A percentile compares a stretch with the other conserved stretches of the same genome.
Evolutionary conservation across 768 basidiomycete species (phyloP).

Genomic region (Hericium coralloides): DNA sequence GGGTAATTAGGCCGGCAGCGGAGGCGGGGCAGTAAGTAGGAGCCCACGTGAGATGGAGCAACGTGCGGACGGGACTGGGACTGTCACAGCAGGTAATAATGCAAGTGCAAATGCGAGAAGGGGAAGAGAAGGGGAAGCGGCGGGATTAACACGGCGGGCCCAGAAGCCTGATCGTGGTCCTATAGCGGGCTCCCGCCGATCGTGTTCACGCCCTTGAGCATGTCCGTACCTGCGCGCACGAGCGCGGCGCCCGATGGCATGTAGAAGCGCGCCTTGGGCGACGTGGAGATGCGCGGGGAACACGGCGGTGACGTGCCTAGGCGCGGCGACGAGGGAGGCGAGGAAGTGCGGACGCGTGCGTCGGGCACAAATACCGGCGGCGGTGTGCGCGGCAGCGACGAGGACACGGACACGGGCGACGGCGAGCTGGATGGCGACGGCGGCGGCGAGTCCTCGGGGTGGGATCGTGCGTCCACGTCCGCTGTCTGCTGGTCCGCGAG

Average conservation of each 20-base stretch:
- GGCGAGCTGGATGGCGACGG: slow-evolving; percentile 8
- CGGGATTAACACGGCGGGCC: not conserved
- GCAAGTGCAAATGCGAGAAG: not conserved
- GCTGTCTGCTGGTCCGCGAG: not conserved
- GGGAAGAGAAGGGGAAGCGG: not conserved
- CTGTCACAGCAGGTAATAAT: not conserved
- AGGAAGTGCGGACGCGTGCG: not conserved
- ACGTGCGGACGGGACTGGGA: not conserved
- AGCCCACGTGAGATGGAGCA: not conserved
- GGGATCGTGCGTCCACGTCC: not conserved
- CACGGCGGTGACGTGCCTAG: not conserved
- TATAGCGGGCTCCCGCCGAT: slow-evolving; percentile 8
- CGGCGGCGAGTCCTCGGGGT: not conserved
- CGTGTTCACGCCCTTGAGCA: slow-evolving; percentile 21
- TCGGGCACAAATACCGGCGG: not conserved
- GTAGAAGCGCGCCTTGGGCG: not conserved
- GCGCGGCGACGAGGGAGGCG: not conserved
- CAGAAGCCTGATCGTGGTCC: not conserved
- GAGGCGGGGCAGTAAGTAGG: no score
- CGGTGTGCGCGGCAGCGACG: not conserved
- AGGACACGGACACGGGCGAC: not conserved
- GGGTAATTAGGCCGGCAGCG: no score
- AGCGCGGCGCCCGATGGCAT: slow-evolving; percentile 13
- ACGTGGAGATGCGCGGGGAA: not conserved
- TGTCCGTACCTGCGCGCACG: slow-evolving; percentile 19